A percentile compares a stretch with the other conserved stretches of the same genome.
phyloP scores from a whole-genome alignment of 495 filamentous ascomycete genomes.

The Penicillium dipodomyicola region DNA sequence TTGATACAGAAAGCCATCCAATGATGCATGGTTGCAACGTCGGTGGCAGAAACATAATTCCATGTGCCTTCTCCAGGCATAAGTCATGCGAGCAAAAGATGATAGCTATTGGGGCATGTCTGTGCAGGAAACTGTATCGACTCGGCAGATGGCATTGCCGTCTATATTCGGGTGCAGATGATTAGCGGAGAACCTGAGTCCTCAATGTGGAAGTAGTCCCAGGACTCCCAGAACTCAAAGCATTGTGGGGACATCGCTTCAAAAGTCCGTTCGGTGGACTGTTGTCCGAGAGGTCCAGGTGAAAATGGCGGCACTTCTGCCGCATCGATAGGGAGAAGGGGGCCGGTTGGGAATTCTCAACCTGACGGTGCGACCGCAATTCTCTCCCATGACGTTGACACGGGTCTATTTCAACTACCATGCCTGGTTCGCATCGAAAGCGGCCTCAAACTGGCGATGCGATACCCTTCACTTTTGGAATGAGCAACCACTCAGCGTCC shows the following conservation, averaged over 20 bases:
- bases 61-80: neutral
- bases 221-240: neutral
- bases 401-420: conserved; percentile 4
- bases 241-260: neutral
- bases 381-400: neutral
- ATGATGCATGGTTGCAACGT: neutral
- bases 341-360: neutral
- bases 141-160: neutral
- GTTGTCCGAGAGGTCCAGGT: neutral
- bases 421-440: neutral
- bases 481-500: conserved; percentile 15
- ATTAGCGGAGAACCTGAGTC: neutral
- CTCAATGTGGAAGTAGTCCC: neutral
- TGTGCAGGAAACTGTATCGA: neutral
- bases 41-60: neutral
- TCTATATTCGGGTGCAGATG: neutral
- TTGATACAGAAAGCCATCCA: conserved; percentile 1
- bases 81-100: neutral
- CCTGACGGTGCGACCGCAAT: neutral
- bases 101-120: neutral
- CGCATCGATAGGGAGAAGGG: neutral
- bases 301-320: neutral
- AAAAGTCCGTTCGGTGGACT: neutral
- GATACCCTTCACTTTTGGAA: neutral
- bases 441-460: neutral